phyloP scores from a whole-genome alignment of 164 flowering plant genomes.

The Stephania cephalantha region DNA sequence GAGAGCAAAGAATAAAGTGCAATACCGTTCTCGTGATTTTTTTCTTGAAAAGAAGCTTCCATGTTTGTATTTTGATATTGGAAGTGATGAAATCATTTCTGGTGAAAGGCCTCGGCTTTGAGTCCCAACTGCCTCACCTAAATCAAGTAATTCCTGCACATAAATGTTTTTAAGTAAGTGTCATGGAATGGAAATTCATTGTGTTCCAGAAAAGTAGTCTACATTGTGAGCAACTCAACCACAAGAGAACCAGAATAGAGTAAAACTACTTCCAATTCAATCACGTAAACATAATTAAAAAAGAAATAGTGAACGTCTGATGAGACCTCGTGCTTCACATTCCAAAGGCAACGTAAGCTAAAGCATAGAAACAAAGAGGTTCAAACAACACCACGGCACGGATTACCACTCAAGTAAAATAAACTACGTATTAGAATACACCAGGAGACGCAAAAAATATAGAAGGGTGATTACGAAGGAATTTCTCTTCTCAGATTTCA shows the following conservation, averaged over 20 bases:
- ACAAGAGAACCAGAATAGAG: too few relatives aligned
- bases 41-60: slow-evolving; percentile 66
- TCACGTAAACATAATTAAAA: neutral
- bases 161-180: neutral
- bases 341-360: neutral
- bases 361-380: neutral
- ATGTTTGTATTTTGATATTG: slow-evolving; percentile 69
- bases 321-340: neutral
- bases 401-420: neutral
- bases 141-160: slow-evolving; percentile 76
- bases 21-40: slow-evolving; percentile 68
- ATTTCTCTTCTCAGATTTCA: too few relatives aligned
- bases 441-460: neutral
- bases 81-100: slow-evolving; percentile 66
- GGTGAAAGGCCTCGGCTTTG: slow-evolving; percentile 84
- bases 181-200: too few relatives aligned
- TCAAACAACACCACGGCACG: neutral
- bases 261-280: too few relatives aligned
- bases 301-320: neutral
- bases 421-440: neutral
- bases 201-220: too few relatives aligned
- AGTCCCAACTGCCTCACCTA: slow-evolving; percentile 91
- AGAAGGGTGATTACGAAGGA: too few relatives aligned
- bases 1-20: neutral
- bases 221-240: too few relatives aligned